Evolutionary conservation across 495 filamentous ascomycete genomes (phyloP).

Genomic region (Hypoxylon intermedium): DNA sequence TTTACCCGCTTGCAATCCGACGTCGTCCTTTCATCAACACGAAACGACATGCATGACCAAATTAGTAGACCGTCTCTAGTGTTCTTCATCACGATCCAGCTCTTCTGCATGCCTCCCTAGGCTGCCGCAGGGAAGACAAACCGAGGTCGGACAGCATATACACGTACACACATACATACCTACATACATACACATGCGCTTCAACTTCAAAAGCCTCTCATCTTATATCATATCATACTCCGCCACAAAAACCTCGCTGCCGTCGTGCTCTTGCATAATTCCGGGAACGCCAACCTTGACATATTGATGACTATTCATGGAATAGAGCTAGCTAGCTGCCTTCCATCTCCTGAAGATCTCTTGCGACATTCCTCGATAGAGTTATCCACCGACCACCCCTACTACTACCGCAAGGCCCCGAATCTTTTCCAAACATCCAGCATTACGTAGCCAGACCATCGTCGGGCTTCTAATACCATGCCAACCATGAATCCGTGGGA

Average conservation of each 20-base stretch:
- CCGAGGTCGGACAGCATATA: conserved; percentile 14
- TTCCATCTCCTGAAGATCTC: neutral
- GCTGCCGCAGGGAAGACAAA: neutral
- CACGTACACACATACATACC: neutral
- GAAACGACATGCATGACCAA: conserved; percentile 17
- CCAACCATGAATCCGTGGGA: conserved; percentile 44
- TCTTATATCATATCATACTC: neutral
- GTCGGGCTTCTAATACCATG: neutral
- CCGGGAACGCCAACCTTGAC: neutral
- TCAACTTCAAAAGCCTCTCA: neutral
- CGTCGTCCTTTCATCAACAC: conserved; percentile 20
- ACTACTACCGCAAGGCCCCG: neutral
- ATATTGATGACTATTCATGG: neutral
- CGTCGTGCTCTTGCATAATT: neutral
- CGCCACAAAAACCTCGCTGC: neutral
- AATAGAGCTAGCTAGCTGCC: neutral
- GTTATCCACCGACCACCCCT: neutral
- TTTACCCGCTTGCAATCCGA: conserved; percentile 18
- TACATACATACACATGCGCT: too few species aligned
- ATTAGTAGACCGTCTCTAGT: conserved; percentile 19
- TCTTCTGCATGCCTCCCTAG: neutral
- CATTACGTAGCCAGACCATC: neutral
- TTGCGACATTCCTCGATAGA: neutral
- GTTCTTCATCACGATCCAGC: conserved; percentile 1
- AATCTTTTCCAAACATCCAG: neutral